phyloP scores from a whole-genome alignment of 2,329 filamentous ascomycete genomes.

The Diaporthe australafricana region DNA sequence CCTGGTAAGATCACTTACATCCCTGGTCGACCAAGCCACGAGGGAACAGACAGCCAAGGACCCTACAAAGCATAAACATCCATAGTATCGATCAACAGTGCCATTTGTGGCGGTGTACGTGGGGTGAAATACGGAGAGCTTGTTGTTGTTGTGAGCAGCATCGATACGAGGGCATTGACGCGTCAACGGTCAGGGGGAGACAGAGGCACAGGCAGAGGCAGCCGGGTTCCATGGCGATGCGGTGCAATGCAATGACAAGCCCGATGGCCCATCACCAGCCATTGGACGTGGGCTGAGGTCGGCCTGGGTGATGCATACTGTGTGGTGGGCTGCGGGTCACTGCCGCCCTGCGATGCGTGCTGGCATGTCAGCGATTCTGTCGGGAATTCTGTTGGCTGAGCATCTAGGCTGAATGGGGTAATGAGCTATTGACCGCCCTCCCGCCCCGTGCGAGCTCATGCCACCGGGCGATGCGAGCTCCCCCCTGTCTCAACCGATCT shows the following conservation, averaged over 20 bases:
- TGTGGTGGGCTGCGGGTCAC: constrained; percentile 31
- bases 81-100: background rate
- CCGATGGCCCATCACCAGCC: background rate
- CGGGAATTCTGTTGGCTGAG: constrained; percentile 16
- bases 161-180: constrained; percentile 1
- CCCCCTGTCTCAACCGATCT: constrained; percentile 23
- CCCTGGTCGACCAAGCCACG: background rate
- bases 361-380: constrained; percentile 9
- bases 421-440: constrained; percentile 36
- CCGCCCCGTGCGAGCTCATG: constrained; percentile 8
- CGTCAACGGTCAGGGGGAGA: constrained; percentile 1
- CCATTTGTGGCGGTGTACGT: constrained; percentile 15
- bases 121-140: constrained; percentile 10
- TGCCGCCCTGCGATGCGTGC: constrained; percentile 29
- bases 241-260: background rate
- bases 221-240: background rate
- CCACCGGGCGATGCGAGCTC: constrained; percentile 13
- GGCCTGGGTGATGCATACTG: background rate
- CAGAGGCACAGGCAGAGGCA: background rate
- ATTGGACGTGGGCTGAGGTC: constrained; percentile 12
- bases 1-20: no score
- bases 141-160: constrained; percentile 1
- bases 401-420: constrained; percentile 32
- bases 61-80: background rate
- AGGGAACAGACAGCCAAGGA: background rate